Evolutionary conservation across 1,139 yeast genomes (phyloP), one percentile per base, ranked within the genome.

Genomic region (Yamadazyma pseudoaaseri): DNA sequence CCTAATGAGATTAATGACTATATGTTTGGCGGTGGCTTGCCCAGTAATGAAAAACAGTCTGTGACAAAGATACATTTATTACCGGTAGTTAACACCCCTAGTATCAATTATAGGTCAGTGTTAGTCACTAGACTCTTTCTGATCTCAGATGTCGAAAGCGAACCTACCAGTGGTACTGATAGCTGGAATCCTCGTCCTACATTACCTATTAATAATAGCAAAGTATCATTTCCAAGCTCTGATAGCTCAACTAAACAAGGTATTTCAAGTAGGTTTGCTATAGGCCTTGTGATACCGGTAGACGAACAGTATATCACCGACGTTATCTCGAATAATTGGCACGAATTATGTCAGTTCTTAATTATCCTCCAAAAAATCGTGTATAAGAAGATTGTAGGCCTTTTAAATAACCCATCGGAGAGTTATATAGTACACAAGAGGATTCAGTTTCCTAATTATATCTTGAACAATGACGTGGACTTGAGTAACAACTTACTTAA

Each of bases 11-110:
- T 76, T 23, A 64, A 71, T 30, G 72, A 72, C 39, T 73, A 65
- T 44, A 72, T 75, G 74, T 76, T 75, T 51, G 82, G 82, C 5
- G 71, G 76, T 39, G 81, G 81, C 0, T 52, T 76, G 22, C 77
- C 79, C 10, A 57, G 73, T 5, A 72, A 63, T 41, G 80, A 76
- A 39, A 52, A 61, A n/a, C 61, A 60, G 22, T 51, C 64, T 16
- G 52, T 67, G 12, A 71, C 76, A 2, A 76, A 76, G 41, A 47
- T 76, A 6, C 81, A 76, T 49, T 47, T 61, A 20, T 51, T 76
- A 13, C 79, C 79, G 1, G 53, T 65, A 2, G 46, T 73, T 13
- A 58, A 67, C 31, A 55, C 50, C 33, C 53, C 51, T 42, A 43
- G 55, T 3, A 65, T 61, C 4, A 38, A 59, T 5, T 53, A 55